Base-by-base conservation (phyloP, 1,284 basidiomycete genomes). In the Sporisorium graminicola region DNA sequence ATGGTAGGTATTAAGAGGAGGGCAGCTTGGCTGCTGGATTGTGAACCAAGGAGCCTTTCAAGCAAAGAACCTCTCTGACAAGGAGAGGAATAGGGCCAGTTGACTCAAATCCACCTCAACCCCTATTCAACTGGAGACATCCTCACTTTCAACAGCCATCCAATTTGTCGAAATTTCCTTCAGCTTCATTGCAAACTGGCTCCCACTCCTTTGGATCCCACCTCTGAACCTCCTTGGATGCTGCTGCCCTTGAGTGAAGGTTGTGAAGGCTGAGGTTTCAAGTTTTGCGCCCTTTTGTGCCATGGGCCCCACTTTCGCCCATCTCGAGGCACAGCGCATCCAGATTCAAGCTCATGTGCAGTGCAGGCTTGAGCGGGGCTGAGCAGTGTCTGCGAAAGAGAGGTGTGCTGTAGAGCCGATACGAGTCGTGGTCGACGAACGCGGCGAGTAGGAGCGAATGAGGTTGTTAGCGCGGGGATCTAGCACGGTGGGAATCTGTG, bases 111-210 rank as follows among this genome's bases (percentile, higher is more conserved):
- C 31, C 33, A 49, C 14, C 29, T 8, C 24, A 46, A 10, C 24
- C 16, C 12, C 14, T 7, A 18, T n/a, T 35, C 46, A 63, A 50
- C 37, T n/a, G 49, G 31, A 37, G 10, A 3, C n/a, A n/a, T n/a
- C n/a, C n/a, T n/a, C n/a, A n/a, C n/a, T 31, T 31, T 31, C 29
- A 31, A 31, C 29, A 31, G 5, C 5, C 5, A 10, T 31, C 29
- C 29, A 31, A 31, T 10, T 31, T 31, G n/a, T n/a, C n/a, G n/a
- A n/a, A 47, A 26, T 53, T 20, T 55, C 33, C 37, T 33, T 29
- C 29, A 58, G 58, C 56, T 35, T 57, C 49, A 46, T 18, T 22
- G 29, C 24, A 58, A 47, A 22, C 42, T 53, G 24, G n/a, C 2
- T 42, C n/a, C 40, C 57, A 58, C 42, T n/a, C 51, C 37, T 22